A percentile compares a stretch with the other conserved stretches of the same genome.
Conservation (phyloP, 2,329 filamentous ascomycete genomes). For the Colletotrichum kahawae region DNA sequence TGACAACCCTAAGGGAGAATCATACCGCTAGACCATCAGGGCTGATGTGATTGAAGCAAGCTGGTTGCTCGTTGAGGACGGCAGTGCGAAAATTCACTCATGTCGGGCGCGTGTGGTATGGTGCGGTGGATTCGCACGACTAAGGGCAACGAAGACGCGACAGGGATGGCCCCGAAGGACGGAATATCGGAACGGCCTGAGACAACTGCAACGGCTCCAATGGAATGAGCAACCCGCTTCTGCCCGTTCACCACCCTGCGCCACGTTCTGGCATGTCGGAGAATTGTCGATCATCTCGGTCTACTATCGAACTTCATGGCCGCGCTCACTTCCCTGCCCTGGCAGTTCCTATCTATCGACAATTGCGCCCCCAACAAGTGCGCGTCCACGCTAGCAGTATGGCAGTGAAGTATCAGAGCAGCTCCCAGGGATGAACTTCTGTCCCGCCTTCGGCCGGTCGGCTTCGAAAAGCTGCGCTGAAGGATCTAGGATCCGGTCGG, state of each 20-base stretch:
- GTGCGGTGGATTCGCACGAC: neutral
- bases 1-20: conserved; percentile 17
- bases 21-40: conserved; percentile 22
- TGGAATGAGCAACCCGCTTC: neutral
- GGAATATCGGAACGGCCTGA: neutral
- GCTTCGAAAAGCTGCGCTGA: conserved; percentile 29
- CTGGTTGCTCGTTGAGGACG: neutral
- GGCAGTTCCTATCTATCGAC: neutral
- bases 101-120: neutral
- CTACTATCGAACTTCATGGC: neutral
- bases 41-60: neutral
- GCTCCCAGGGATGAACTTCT: conserved; percentile 30
- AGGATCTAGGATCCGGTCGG: conserved; percentile 29
- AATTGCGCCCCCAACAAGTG: neutral
- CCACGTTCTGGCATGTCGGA: neutral
- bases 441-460: conserved; percentile 25
- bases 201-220: neutral
- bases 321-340: neutral
- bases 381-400: conserved; percentile 25
- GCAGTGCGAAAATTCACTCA: accelerated
- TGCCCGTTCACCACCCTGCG: neutral
- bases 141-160: neutral
- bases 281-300: neutral
- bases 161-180: neutral
- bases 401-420: conserved; percentile 29